Evolutionary conservation across 768 basidiomycete genomes (phyloP).

Genomic region (Pisolithus tinctorius): DNA sequence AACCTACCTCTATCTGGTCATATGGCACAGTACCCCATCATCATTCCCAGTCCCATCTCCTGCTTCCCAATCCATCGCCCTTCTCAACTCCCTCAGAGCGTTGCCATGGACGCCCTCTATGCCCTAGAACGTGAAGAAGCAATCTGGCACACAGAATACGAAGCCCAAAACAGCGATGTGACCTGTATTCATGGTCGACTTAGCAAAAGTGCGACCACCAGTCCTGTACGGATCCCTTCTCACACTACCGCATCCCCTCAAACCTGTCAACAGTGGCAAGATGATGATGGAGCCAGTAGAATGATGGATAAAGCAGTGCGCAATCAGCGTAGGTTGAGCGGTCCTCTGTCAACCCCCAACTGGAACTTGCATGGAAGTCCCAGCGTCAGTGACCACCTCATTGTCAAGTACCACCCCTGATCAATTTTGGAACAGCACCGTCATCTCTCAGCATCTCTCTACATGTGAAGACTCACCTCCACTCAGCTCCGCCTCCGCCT

Average conservation of each 20-base stretch:
- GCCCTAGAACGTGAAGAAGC: constrained; percentile 86
- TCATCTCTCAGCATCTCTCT: constrained; percentile 26
- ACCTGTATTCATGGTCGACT: constrained; percentile 31
- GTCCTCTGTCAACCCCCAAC: constrained; percentile 42
- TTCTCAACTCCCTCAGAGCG: constrained; percentile 63
- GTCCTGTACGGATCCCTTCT: constrained; percentile 46
- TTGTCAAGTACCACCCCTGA: constrained; percentile 10
- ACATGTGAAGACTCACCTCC: constrained; percentile 60
- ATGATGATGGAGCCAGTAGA: constrained; percentile 21
- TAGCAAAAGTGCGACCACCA: constrained; percentile 64
- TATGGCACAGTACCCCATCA: constrained; percentile 33
- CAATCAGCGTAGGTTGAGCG: constrained; percentile 43
- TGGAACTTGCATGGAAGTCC: constrained; percentile 5
- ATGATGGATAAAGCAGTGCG: constrained; percentile 20
- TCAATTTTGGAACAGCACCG: constrained; percentile 1
- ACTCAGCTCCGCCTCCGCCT: constrained; percentile 60
- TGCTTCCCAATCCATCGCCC: constrained; percentile 35
- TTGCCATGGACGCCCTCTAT: constrained; percentile 86
- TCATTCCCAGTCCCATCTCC: constrained; percentile 21
- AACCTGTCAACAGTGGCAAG: constrained; percentile 29
- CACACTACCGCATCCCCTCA: constrained; percentile 19
- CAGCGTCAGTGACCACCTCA: constrained; percentile 18
- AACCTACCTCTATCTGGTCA: constrained; percentile 45
- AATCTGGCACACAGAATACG: constrained; percentile 68
- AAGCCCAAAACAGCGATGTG: constrained; percentile 43